Evolutionary conservation across 1,139 yeast genomes (phyloP).

Genomic region (Protomyces macrosporus): DNA sequence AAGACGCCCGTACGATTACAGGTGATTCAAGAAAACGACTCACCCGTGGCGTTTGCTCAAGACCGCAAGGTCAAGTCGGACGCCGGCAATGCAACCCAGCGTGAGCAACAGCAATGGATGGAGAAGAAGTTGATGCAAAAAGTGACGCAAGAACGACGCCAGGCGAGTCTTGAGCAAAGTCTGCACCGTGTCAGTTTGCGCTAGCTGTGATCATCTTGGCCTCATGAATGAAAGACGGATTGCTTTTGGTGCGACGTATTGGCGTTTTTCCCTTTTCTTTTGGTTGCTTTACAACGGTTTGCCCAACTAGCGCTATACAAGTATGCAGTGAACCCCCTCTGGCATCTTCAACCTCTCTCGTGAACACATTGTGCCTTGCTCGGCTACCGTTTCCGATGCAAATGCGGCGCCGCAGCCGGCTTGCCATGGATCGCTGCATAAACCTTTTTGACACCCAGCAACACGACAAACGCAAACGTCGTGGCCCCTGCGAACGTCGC

Average conservation of each 20-base stretch:
- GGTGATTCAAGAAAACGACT: neutral
- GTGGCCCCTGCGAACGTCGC: constrained; percentile 20
- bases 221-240: neutral
- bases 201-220: neutral
- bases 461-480: constrained; percentile 6
- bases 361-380: too few relatives aligned
- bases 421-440: constrained; percentile 8
- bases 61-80: neutral
- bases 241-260: neutral
- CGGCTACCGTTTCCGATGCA: too few relatives aligned
- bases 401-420: neutral
- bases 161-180: neutral
- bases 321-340: too few relatives aligned
- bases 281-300: too few relatives aligned
- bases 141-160: neutral
- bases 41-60: neutral
- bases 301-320: too few relatives aligned
- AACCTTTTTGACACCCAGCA: neutral
- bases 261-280: neutral
- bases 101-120: neutral
- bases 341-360: too few relatives aligned
- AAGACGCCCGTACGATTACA: neutral
- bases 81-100: neutral
- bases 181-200: neutral
- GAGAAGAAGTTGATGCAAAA: neutral